Evolutionary conservation across 257 asterid species (phyloP), one percentile per base, ranked within the genome.

Genomic region (Solanum ossicruentum): DNA sequence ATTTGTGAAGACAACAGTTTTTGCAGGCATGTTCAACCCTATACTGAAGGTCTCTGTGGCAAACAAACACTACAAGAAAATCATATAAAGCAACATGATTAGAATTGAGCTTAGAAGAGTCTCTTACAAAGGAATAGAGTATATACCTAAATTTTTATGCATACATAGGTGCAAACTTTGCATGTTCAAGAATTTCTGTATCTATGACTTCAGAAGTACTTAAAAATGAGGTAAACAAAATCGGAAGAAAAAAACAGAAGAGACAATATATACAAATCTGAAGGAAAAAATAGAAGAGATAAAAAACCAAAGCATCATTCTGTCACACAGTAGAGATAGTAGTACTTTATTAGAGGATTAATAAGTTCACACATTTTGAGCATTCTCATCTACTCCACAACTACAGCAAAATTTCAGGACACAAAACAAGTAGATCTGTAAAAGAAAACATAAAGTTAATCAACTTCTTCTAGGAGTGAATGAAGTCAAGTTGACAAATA

Each of bases 21-120:
- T 96, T 82, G 99, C 99, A 85, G 99, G 99, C 99, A 95, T 96
- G 90, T 96, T 96, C 91, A 96, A 86, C 84, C 99, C 99, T 73
- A 96, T 96, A 91, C 98, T 96, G 96, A 96, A 96, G 84, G 99
- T 96, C 92, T 95, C 99, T 84, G 98, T 96, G 83, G 98, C 98
- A 86, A 96, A 96, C 92, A 96, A 92, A 93, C 98, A 95, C 99
- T 96, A 83, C 54, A 86, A 80, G 58, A 87, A 85, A 86, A 77
- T 78, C 88, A 84, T 84, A 86, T 89, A 84, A 82, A 78, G 83
- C 18, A 58, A 70, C 21, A 18, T 26, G 32, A 32, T 20, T 28
- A 23, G 81, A 20, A 56, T 66, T 65, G 57, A 36, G 12, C 67
- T 58, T 17, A 16, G 15, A 54, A 72, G 21, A 82, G 51, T 63